Evolutionary conservation across 176 grass and related monocot species (phyloP).

Genomic region (Oryza meyeriana): DNA sequence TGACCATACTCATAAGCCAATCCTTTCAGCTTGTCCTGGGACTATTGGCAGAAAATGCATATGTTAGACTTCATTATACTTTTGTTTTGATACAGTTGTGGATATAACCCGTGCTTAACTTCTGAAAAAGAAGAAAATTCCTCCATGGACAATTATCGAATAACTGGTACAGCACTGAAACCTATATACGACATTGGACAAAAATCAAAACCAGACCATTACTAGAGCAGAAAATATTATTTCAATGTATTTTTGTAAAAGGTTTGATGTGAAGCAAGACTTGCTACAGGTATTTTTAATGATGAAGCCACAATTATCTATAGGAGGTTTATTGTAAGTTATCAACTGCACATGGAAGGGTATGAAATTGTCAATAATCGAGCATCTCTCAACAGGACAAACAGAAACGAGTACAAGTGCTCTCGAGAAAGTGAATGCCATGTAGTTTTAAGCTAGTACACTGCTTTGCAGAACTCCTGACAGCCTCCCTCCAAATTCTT

Average conservation of each 20-base stretch:
- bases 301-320: background rate
- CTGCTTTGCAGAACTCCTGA: slow-evolving; percentile 12
- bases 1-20: slow-evolving; percentile 66
- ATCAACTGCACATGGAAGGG: background rate
- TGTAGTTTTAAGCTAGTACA: slow-evolving; percentile 21
- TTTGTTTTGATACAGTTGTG: background rate
- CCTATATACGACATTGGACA: background rate
- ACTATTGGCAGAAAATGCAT: slow-evolving; percentile 29
- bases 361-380: background rate
- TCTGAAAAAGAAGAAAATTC: background rate
- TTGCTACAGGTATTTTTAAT: background rate
- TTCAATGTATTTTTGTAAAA: background rate
- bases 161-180: background rate
- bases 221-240: background rate
- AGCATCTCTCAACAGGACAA: background rate
- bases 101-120: background rate
- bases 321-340: background rate
- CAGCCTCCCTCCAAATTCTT: background rate
- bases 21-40: slow-evolving; percentile 69
- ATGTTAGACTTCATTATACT: background rate
- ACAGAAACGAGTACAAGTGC: background rate
- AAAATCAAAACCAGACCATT: no score
- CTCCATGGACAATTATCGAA: background rate
- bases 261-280: background rate
- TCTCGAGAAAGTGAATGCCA: background rate